phyloP scores from a whole-genome alignment of 352 stramenopile genomes.

The Globisporangium solare region DNA sequence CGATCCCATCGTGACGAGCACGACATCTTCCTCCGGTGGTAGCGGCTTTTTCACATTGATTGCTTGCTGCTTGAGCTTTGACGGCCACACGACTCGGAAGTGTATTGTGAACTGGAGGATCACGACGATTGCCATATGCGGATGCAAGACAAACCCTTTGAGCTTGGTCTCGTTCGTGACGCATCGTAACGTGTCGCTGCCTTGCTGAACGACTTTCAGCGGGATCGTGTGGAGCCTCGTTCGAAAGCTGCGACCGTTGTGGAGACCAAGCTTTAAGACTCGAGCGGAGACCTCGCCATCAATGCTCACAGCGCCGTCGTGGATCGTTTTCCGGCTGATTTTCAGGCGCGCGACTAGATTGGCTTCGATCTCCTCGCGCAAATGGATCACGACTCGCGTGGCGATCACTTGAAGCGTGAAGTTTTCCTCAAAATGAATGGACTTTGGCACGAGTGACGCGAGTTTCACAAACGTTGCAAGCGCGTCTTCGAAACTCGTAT shows the following conservation, averaged over 20 bases:
- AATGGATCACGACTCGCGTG: conserved; percentile 53
- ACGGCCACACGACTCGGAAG: conserved; percentile 67
- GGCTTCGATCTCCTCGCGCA: conserved; percentile 65
- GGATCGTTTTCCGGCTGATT: conserved; percentile 54
- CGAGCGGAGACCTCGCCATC: conserved; percentile 67
- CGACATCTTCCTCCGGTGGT: conserved; percentile 66
- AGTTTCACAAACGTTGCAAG: conserved; percentile 56
- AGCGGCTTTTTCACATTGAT: conserved; percentile 47
- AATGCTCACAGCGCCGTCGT: conserved; percentile 43
- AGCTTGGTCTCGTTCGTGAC: conserved; percentile 48
- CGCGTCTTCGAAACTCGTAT: conserved; percentile 42
- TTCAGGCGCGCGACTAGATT: conserved; percentile 57
- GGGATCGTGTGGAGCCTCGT: conserved; percentile 59
- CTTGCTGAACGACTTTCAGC: conserved; percentile 59
- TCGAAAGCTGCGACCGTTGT: conserved; percentile 85
- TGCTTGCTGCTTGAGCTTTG: conserved; percentile 59
- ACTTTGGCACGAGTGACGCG: conserved; percentile 54
- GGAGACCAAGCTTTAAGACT: conserved; percentile 80
- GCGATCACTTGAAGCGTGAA: conserved; percentile 56
- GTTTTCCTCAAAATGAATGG: conserved; percentile 46
- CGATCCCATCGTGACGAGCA: conserved; percentile 69
- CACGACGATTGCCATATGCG: conserved; percentile 77
- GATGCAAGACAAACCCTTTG: conserved; percentile 71
- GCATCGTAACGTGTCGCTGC: conserved; percentile 62
- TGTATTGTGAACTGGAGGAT: conserved; percentile 85